Base-by-base conservation (phyloP, 345 rosid genomes). In the Laguncularia racemosa region DNA sequence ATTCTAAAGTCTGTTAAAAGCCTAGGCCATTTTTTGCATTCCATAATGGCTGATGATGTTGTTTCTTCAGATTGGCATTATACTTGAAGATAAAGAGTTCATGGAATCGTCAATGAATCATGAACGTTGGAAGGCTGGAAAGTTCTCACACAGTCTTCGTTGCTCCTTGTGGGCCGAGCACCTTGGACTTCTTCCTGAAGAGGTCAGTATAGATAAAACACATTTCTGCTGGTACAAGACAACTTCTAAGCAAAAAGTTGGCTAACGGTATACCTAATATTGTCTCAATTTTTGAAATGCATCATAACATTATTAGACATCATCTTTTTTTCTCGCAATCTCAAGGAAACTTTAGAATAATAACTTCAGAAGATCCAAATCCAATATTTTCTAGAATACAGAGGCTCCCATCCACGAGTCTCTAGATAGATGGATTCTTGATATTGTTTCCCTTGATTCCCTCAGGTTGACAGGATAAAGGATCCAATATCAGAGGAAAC, bases 131-230 rank as follows among this genome's bases (percentile, higher is more conserved):
- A 78, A 79, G 70, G 95, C 95, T 5, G 96, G 98, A 28, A 88
- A 81, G 65, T 84, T 88, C 60, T 61, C 96, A 9, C 60, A 76
- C 44, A 78, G 90, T 71, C 78, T 91, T 26, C 81, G 96, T 50
- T 79, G 92, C 71, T 79, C 88, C 0, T 63, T 91, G 20, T 91
- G 98, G 96, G 73, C 83, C 3, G 98, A 91, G 75, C 98, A 88
- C 68, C 96, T 88, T 52, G 95, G 90, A 49, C 91, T 91, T 64
- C 73, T 58, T 45, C 33, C 69, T 18, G 75, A 73, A 65, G 96
- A 88, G 92, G 98, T 88, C 59, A 59, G 69, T 73, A 55, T 12
- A 6, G 43, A 12, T 10, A 13, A 33, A 33, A 33, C 40, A 33
- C 11, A 7, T 33, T 6, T 33, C 40, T 33, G 7, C 40, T 4